Evolutionary conservation across 345 rosid genomes (phyloP), one percentile per base, ranked within the genome.

Genomic region (Salix arbutifolia): DNA sequence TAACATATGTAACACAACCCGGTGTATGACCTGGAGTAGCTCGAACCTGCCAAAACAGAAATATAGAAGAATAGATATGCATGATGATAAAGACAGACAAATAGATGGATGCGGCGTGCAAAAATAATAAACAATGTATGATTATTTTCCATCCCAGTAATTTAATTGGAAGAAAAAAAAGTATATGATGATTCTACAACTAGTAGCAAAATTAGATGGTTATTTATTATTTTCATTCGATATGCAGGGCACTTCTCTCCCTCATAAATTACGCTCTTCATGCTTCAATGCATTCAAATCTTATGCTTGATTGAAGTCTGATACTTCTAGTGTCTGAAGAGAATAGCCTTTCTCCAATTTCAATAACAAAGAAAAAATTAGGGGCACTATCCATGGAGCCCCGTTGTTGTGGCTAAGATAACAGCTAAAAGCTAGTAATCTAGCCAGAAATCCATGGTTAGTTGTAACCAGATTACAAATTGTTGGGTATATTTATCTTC

Each of bases 1-100:
- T 91, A 77, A 93, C 94, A 87, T 93, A 93, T 33, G 99, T 92
- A 77, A 93, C 84, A 84, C 99, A 96, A 62, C 99, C 99, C 73
- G 79, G 64, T 1, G 98, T 96, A 80, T 96, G 99, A 69, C 98
- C 98, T 65, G 98, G 98, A 46, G 98, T 94, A 73, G 94, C 90
- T 78, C 94, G 90, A 80, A 85, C 93, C 98, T 96, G 76, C 56
- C 56, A 5, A 37, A 31, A 14, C 37, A 37, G 35, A 3, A 67
- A 40, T 28, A 60, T 35, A 61, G 66, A 56, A 28, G n/a, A 65
- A 38, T 16, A 71, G 40, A 66, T 53, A 19, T 35, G 16, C 58
- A 50, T 33, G 21, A 25, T 30, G 28, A 44, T 7, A 72, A 72
- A 19, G 38, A 42, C 38, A 50, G 2, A 1, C 56, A 17, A 17